Base-by-base conservation (phyloP, 1,284 basidiomycete genomes). In the Paramarasmius palmivorus region DNA sequence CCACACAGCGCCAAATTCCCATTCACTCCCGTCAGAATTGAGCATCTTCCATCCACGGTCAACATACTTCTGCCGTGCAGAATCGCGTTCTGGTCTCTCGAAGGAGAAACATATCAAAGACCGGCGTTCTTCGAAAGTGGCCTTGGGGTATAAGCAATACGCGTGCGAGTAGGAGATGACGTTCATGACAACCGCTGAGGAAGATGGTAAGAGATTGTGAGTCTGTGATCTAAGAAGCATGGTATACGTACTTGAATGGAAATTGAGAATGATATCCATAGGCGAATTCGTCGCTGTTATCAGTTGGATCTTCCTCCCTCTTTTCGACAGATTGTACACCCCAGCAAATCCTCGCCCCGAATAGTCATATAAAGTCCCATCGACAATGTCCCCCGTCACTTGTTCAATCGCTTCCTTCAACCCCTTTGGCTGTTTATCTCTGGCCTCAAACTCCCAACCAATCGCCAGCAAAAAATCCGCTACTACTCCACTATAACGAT, bases 141-240 rank as follows among this genome's bases (percentile, higher is more conserved):
- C 59, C n/a, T 42, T 48, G 36, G 64, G 62, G 42, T 60, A 64
- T 32, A 64, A 49, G 4, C 56, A 56, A 35, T 59, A 59, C 8
- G 59, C 64, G 8, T 44, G 36, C 20, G 57, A 49, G 36, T 54
- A 57, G 3, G 55, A 50, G 39, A 63, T 62, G 32, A 61, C 46
- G 48, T 65, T 66, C 60, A 65, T 63, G 12, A 59, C 63, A 40
- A 57, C 54, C 14, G 62, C 61, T 59, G 42, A 25, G 22, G 20
- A 35, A 39, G 3, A 46, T 32, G n/a, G n/a, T n/a, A n/a, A n/a
- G n/a, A n/a, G n/a, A n/a, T n/a, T n/a, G n/a, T n/a, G n/a, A n/a
- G n/a, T n/a, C n/a, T n/a, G n/a, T n/a, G n/a, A n/a, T n/a, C n/a
- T n/a, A n/a, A n/a, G n/a, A n/a, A n/a, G n/a, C n/a, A n/a, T n/a